phyloP scores from a whole-genome alignment of 441 rosid species.

The Theobroma grandiflorum region DNA sequence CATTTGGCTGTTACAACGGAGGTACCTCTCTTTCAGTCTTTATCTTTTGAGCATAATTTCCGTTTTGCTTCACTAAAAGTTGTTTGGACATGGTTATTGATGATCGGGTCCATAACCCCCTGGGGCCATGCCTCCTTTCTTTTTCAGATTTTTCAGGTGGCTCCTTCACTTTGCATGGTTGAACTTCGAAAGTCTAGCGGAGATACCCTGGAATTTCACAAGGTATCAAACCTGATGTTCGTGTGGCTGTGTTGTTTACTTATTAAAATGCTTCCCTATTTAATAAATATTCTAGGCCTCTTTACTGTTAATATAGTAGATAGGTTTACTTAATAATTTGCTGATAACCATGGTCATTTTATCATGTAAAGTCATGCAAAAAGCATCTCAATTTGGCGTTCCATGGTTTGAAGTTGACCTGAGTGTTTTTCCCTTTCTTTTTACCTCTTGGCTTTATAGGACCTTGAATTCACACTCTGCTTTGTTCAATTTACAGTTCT shows the following conservation, averaged over 20 bases:
- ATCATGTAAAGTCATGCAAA: background rate
- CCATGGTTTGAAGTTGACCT: background rate
- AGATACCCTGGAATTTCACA: slow-evolving; percentile 98
- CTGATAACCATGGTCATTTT: background rate
- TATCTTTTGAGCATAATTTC: slow-evolving; percentile 1
- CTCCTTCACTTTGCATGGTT: slow-evolving; percentile 97
- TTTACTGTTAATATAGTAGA: background rate
- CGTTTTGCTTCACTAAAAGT: slow-evolving; percentile 1
- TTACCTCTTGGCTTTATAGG: background rate
- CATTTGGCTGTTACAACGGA: slow-evolving; percentile 95
- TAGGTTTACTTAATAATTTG: background rate
- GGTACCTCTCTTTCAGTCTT: slow-evolving; percentile 46
- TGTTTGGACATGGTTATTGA: background rate
- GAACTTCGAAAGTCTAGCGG: slow-evolving; percentile 97
- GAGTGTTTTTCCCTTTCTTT: background rate
- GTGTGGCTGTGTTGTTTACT: background rate
- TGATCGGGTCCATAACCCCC: background rate
- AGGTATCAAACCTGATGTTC: slow-evolving; percentile 49
- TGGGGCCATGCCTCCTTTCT: background rate
- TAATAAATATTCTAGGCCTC: background rate
- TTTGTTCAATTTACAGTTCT: slow-evolving; percentile 62
- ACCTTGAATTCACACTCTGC: slow-evolving; percentile 16
- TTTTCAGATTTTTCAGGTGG: slow-evolving; percentile 91
- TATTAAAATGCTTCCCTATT: background rate
- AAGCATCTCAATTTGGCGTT: background rate